Evolutionary conservation across 257 asterid species (phyloP).

Genomic region (Dorcoceras hygrometricum): DNA sequence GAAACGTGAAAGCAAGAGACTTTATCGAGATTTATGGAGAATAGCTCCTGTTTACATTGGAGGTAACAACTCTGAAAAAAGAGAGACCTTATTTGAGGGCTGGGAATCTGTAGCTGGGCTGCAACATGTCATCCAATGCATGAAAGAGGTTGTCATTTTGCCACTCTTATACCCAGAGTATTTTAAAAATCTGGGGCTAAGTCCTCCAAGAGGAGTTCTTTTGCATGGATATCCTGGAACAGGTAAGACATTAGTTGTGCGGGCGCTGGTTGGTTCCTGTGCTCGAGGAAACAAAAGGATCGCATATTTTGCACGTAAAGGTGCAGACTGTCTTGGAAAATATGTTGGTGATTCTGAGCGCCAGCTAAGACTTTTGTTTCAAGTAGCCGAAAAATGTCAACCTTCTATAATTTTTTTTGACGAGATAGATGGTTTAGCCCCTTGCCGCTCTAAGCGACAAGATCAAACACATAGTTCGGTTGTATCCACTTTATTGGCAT

Average conservation of each 20-base stretch:
- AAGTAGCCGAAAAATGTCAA: conserved; percentile 97
- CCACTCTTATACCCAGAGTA: conserved; percentile 92
- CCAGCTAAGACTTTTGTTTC: conserved; percentile 89
- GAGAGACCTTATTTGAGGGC: conserved; percentile 57
- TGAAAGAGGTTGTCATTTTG: conserved; percentile 97
- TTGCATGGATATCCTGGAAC: conserved; percentile 99
- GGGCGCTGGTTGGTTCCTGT: conserved; percentile 95
- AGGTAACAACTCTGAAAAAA: conserved; percentile 50
- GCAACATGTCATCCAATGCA: conserved; percentile 88
- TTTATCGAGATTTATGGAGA: conserved; percentile 86
- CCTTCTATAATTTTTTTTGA: conserved; percentile 98
- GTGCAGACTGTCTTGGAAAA: conserved; percentile 99
- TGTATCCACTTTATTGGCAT: conserved; percentile 93
- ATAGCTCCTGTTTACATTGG: conserved; percentile 93
- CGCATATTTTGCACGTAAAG: conserved; percentile 98
- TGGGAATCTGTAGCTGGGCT: conserved; percentile 99
- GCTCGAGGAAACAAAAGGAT: conserved; percentile 93
- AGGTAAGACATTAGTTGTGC: conserved; percentile 95
- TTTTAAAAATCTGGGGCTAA: conserved; percentile 75
- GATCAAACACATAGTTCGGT: conserved; percentile 99
- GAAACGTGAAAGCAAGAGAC: conserved; percentile 98
- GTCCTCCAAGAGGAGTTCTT: conserved; percentile 98
- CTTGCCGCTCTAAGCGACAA: conserved; percentile 83
- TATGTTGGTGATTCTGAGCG: conserved; percentile 99
- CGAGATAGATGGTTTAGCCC: conserved; percentile 99